phyloP scores from a whole-genome alignment of 345 rosid species.

The Cardamine chenopodiifolia region DNA sequence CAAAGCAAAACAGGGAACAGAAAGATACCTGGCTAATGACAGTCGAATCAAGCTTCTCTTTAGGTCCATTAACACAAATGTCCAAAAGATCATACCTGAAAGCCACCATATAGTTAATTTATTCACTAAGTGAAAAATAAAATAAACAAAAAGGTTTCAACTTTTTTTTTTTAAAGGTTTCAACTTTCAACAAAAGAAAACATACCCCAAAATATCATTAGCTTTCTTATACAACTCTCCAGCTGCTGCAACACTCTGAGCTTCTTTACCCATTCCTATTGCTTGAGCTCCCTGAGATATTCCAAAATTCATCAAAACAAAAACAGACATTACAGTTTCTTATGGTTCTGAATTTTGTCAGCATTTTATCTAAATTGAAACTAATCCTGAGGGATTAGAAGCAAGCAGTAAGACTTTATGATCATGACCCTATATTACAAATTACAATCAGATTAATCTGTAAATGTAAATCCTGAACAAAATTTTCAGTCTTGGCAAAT shows the following conservation, averaged over 20 bases:
- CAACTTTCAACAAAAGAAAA: background rate
- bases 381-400: background rate
- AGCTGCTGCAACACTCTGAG: constrained; percentile 75
- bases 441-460: background rate
- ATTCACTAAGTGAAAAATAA: constrained; percentile 7
- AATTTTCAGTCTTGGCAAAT: background rate
- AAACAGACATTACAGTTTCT: background rate
- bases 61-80: constrained; percentile 85
- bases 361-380: background rate
- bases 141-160: constrained; percentile 5
- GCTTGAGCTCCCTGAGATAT: constrained; percentile 88
- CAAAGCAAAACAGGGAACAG: constrained; percentile 2
- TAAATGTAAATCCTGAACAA: background rate
- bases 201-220: constrained; percentile 73
- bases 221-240: constrained; percentile 80
- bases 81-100: constrained; percentile 93
- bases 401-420: too few relatives aligned
- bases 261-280: constrained; percentile 95
- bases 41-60: constrained; percentile 93
- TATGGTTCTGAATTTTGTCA: background rate
- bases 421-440: background rate
- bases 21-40: constrained; percentile 86
- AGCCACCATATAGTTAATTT: constrained; percentile 10
- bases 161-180: background rate
- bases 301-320: background rate